These are phyloP conservation scores for Fusarium brachygibbosum DNA, from an alignment of 2,329 filamentous ascomycete species.

Conservation along the genomic window DNA sequence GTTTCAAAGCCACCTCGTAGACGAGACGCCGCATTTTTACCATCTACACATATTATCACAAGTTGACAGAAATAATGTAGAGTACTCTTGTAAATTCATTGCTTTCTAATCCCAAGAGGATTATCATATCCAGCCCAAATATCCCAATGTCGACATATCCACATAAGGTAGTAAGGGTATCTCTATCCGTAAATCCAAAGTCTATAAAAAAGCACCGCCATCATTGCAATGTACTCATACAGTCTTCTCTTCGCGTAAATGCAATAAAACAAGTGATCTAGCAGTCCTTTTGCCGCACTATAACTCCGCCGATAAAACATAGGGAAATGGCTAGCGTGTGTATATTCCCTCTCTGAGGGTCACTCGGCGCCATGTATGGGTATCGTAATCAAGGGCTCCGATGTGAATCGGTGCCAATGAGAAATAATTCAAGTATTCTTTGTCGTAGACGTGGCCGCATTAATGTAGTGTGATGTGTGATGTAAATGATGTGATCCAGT, in stretches of 20 bases:
- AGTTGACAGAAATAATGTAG: neutral
- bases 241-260: slow-evolving; percentile 20
- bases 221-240: slow-evolving; percentile 32
- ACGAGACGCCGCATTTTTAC: no score
- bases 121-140: slow-evolving; percentile 22
- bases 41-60: no score
- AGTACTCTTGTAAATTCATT: slow-evolving; percentile 16
- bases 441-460: slow-evolving; percentile 48
- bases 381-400: slow-evolving; percentile 46
- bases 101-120: slow-evolving; percentile 8
- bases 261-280: slow-evolving; percentile 16
- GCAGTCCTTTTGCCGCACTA: slow-evolving; percentile 13
- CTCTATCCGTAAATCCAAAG: slow-evolving; percentile 31
- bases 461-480: slow-evolving; percentile 35
- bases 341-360: slow-evolving; percentile 28
- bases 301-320: slow-evolving; percentile 34
- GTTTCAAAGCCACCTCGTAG: neutral
- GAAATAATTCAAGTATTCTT: slow-evolving; percentile 28
- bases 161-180: slow-evolving; percentile 41
- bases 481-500: slow-evolving; percentile 21
- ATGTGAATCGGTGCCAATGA: slow-evolving; percentile 18
- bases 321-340: slow-evolving; percentile 28
- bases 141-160: slow-evolving; percentile 32
- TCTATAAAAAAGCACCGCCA: slow-evolving; percentile 31
- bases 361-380: slow-evolving; percentile 32